Percentiles rank a stretch among this genome's conserved stretches.
Evolutionary conservation across 225 moss, liverwort and hornwort species (phyloP).

Genomic region (Marchantia polymorpha): DNA sequence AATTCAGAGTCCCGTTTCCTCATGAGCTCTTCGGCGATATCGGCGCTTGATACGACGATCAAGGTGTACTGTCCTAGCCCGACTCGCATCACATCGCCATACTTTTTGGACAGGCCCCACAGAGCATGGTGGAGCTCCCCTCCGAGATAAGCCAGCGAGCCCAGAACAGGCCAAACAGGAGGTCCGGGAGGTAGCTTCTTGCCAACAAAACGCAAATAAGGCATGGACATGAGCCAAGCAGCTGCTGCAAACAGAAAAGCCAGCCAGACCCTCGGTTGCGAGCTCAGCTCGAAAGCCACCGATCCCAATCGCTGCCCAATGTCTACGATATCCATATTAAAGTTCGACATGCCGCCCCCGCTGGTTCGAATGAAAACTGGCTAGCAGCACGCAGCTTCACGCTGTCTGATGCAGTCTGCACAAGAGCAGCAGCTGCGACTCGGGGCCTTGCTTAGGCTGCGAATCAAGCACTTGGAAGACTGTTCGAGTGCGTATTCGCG

Average conservation of each 20-base stretch:
- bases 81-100: constrained; percentile 42
- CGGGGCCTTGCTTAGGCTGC: background rate
- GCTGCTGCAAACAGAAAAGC: constrained; percentile 23
- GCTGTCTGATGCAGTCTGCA: background rate
- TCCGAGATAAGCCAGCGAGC: constrained; percentile 42
- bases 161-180: constrained; percentile 45
- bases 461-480: background rate
- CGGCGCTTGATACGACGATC: constrained; percentile 40
- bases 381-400: background rate
- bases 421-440: background rate
- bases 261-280: constrained; percentile 30
- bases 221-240: constrained; percentile 18
- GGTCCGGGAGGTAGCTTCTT: constrained; percentile 49
- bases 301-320: constrained; percentile 5
- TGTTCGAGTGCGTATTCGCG: background rate
- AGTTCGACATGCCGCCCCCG: background rate
- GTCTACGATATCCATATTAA: background rate
- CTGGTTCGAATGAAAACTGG: background rate
- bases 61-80: constrained; percentile 42
- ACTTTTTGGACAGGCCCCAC: constrained; percentile 37
- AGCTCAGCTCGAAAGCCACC: background rate
- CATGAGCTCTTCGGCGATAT: constrained; percentile 46
- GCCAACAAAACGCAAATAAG: constrained; percentile 25
- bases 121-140: constrained; percentile 45
- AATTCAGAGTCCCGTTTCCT: constrained; percentile 41